Percentiles rank a stretch among this genome's conserved stretches.
phyloP scores from a whole-genome alignment of 1,139 yeast genomes.

The Hanseniaspora gamundiae region DNA sequence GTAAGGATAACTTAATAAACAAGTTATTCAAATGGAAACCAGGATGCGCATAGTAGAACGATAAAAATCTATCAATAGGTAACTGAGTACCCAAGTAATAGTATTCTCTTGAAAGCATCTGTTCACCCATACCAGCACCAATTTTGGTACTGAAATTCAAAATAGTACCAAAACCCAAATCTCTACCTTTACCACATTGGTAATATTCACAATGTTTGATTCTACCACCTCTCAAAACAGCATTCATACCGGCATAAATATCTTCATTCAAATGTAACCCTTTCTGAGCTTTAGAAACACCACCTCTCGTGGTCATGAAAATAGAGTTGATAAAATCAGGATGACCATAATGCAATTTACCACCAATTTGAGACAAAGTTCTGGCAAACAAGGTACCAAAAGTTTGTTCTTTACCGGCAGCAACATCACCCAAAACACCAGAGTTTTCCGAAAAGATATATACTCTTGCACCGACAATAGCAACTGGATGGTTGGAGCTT shows the following conservation, averaged over 20 bases:
- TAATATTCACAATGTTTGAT: conserved; percentile 98
- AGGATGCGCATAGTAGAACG: conserved; percentile 97
- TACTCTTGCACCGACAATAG: conserved; percentile 98
- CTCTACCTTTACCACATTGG: conserved; percentile 99
- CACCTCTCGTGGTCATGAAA: conserved; percentile 97
- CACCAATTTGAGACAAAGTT: conserved; percentile 96
- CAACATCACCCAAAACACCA: conserved; percentile 98
- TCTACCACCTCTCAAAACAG: conserved; percentile 95
- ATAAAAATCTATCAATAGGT: conserved; percentile 92
- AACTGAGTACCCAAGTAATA: conserved; percentile 95
- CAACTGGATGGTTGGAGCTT: conserved; percentile 64
- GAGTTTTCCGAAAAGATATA: conserved; percentile 97
- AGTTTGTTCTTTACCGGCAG: conserved; percentile 99
- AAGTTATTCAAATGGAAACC: conserved; percentile 98
- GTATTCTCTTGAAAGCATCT: conserved; percentile 95
- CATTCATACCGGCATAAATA: conserved; percentile 99
- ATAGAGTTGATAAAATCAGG: conserved; percentile 96
- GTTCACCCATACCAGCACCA: conserved; percentile 99
- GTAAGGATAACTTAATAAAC: conserved; percentile 90
- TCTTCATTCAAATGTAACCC: conserved; percentile 98
- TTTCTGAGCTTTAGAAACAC: conserved; percentile 97
- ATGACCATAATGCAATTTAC: conserved; percentile 98
- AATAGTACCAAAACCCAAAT: conserved; percentile 97
- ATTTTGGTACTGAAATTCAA: conserved; percentile 97
- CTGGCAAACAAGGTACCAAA: conserved; percentile 97